Evolutionary conservation across 2,329 filamentous ascomycete species (phyloP), one percentile per base, ranked within the genome.

Genomic region (Calonectria pteridis): DNA sequence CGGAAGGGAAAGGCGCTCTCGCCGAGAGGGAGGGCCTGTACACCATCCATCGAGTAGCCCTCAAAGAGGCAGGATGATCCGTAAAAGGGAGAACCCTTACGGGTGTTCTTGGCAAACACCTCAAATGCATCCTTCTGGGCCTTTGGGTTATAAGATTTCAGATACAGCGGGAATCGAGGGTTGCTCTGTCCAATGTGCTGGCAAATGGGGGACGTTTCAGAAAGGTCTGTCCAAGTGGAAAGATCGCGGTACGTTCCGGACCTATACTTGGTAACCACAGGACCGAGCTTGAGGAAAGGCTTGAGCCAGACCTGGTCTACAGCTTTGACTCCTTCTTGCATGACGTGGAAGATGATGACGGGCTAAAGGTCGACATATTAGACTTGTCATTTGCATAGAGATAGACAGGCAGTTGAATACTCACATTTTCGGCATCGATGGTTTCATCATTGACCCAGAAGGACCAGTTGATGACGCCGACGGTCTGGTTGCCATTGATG

Each of bases 11-110:
- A 80, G 3, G 78, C 77, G 31, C 70, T 50, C 3, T 59, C 72
- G 13, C 62, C 20, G 1, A 26, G 26, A 31, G 67, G 23, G 0
- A 62, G 49, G 0, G 63, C 65, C 4, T 76, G 74, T 0, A 80
- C 85, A 1, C 86, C 89, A n/a, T 86, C 79, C 9, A 79, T 81
- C 0, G 88, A 85, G 79, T 91, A 91, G 3, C 87, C 87, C 77
- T 92, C 90, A 69, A 91, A 88, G 84, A 91, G 87, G 81, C 90
- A 88, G 43, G 90, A 82, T 3, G 78, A 77, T 20, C 40, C 62
- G 51, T 70, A 74, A 26, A 80, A 79, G 16, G 74, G 77, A 18
- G 78, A 74, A 20, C 37, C 23, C 0, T 63, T 35, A 0, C 72
- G 55, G 0, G 73, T 78, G 14, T 75, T 72, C 6, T 65, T 20